A percentile compares a stretch with the other conserved stretches of the same genome.
phyloP scores from a whole-genome alignment of 208 protist species.

The Trypanosoma grayi region DNA sequence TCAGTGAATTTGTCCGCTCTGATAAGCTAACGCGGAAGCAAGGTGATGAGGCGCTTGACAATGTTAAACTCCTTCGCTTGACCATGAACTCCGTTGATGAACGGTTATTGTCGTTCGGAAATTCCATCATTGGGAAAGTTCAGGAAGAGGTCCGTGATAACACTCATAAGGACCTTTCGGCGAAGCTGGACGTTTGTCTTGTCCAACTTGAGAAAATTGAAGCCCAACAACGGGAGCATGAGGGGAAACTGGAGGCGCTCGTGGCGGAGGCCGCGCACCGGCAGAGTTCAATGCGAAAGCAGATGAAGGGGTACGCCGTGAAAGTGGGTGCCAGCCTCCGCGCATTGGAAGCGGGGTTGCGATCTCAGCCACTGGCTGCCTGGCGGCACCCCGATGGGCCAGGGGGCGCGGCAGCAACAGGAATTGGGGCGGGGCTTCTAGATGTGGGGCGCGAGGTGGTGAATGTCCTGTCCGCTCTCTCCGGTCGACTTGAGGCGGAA shows the following conservation, averaged over 20 bases:
- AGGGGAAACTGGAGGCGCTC: slow-evolving; percentile 40
- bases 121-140: slow-evolving; percentile 41
- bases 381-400: neutral
- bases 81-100: slow-evolving; percentile 11
- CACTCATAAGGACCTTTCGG: neutral
- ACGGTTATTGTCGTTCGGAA: slow-evolving; percentile 32
- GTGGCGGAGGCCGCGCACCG: slow-evolving; percentile 31
- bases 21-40: slow-evolving; percentile 5
- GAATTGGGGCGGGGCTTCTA: neutral
- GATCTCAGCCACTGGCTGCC: neutral
- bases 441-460: slow-evolving; percentile 28
- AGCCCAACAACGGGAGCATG: slow-evolving; percentile 30
- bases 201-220: slow-evolving; percentile 10
- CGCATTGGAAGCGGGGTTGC: neutral
- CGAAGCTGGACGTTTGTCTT: neutral
- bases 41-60: neutral
- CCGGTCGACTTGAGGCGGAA: slow-evolving; percentile 34
- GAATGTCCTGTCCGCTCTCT: slow-evolving; percentile 26
- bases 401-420: no score
- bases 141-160: slow-evolving; percentile 15
- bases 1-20: slow-evolving; percentile 17
- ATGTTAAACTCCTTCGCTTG: neutral
- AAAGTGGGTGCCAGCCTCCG: slow-evolving; percentile 1
- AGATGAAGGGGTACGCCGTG: slow-evolving; percentile 26
- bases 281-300: slow-evolving; percentile 16